Percentiles rank a stretch among this genome's conserved stretches.
These are phyloP conservation scores for Sporothrix inflata DNA, from an alignment of 2,329 filamentous ascomycete genomes.

Conservation along the genomic window DNA sequence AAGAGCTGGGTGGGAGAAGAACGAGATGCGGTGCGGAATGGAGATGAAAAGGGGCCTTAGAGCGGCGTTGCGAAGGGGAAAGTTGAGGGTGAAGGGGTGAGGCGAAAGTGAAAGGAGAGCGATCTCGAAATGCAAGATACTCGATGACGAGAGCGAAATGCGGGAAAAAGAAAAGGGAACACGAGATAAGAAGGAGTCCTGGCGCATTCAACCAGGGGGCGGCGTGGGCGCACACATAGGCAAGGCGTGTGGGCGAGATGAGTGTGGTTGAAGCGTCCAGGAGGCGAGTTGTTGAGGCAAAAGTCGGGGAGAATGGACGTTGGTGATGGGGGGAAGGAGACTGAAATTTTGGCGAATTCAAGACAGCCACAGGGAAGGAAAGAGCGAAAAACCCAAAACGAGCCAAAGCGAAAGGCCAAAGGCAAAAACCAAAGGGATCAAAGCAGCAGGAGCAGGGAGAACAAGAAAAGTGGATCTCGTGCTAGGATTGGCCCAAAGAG, in stretches of 20 bases:
- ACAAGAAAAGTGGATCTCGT: constrained; percentile 16
- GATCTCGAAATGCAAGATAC: constrained; percentile 14
- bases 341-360: constrained; percentile 32
- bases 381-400: constrained; percentile 20
- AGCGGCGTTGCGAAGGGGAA: constrained; percentile 31
- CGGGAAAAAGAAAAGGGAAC: constrained; percentile 1
- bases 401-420: constrained; percentile 25
- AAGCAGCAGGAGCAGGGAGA: constrained; percentile 16
- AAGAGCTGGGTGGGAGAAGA: background rate
- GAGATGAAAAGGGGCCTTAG: constrained; percentile 1
- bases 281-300: constrained; percentile 29
- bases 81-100: constrained; percentile 34
- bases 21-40: background rate
- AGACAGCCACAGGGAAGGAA: constrained; percentile 17
- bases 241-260: background rate
- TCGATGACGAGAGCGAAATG: constrained; percentile 29
- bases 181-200: constrained; percentile 24
- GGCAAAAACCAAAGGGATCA: constrained; percentile 24
- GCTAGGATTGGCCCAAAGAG: constrained; percentile 20
- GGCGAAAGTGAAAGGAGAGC: constrained; percentile 39
- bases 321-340: constrained; percentile 23
- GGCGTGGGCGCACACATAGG: constrained; percentile 25
- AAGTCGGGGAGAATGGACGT: constrained; percentile 11
- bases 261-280: background rate
- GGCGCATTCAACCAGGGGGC: constrained; percentile 33